Conservation (phyloP, 148 eudicot species). For the Polygonum aviculare region DNA sequence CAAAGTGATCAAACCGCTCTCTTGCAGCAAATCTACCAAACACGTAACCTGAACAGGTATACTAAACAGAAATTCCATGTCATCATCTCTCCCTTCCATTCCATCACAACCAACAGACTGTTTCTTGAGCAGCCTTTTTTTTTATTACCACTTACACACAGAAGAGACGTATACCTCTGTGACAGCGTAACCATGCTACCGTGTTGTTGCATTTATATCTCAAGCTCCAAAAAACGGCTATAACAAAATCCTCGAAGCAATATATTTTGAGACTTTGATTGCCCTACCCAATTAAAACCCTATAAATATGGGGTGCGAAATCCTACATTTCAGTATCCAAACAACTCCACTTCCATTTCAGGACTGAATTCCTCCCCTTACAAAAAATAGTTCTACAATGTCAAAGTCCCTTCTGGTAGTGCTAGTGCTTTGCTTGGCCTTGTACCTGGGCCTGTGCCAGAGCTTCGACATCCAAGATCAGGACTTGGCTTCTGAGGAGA, state of each 20-base stretch:
- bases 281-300: neutral
- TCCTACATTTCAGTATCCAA: neutral
- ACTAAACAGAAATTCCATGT: too few species aligned
- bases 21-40: too few species aligned
- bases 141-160: neutral
- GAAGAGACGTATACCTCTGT: neutral
- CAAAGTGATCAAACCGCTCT: too few species aligned
- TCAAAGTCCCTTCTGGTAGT: neutral
- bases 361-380: too few species aligned
- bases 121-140: neutral
- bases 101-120: neutral
- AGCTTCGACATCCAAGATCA: constrained; percentile 25
- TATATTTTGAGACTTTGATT: neutral
- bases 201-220: neutral
- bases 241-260: constrained; percentile 2
- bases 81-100: neutral
- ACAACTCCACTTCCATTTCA: neutral
- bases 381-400: neutral
- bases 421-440: constrained; percentile 14
- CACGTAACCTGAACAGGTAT: too few species aligned
- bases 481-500: constrained; percentile 29
- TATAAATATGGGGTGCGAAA: neutral
- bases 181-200: neutral
- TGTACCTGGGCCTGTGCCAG: neutral
- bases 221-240: neutral